phyloP scores from a whole-genome alignment of 2,329 filamentous ascomycete species.

The Aspergillus phoenicis region DNA sequence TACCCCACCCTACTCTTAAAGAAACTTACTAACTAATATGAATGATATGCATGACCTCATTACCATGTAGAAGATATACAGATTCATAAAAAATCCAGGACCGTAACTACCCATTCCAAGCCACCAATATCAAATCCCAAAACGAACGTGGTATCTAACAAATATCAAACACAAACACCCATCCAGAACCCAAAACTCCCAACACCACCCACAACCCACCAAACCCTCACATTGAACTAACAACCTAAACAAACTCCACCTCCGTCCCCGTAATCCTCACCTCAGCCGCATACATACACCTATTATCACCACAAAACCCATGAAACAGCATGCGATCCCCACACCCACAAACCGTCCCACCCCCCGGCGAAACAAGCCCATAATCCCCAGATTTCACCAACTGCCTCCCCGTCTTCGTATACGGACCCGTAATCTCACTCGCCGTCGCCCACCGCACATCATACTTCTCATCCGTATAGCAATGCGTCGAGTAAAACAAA shows the following conservation, averaged over 20 bases:
- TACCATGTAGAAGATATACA: no score
- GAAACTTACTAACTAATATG: not conserved
- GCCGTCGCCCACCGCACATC: slow-evolving; percentile 59
- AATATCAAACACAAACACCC: no score
- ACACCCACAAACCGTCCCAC: slow-evolving; percentile 35
- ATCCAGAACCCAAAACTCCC: no score
- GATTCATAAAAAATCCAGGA: no score
- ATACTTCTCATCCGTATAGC: slow-evolving; percentile 57
- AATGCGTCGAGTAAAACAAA: slow-evolving; percentile 65
- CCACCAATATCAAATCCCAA: no score
- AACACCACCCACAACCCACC: no score
- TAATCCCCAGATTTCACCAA: slow-evolving; percentile 39
- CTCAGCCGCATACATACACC: slow-evolving; percentile 35
- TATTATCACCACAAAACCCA: slow-evolving; percentile 30
- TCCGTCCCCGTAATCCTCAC: slow-evolving; percentile 24
- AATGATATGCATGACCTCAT: no score
- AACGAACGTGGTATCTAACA: no score
- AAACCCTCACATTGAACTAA: not conserved
- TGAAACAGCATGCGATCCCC: slow-evolving; percentile 39
- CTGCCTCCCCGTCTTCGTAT: slow-evolving; percentile 36
- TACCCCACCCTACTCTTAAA: slow-evolving; percentile 9
- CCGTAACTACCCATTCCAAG: no score
- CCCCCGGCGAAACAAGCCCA: slow-evolving; percentile 35
- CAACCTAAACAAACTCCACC: slow-evolving; percentile 17
- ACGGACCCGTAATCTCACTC: slow-evolving; percentile 29